phyloP scores from a whole-genome alignment of 345 rosid species.

The Hypericum androsaemum region DNA sequence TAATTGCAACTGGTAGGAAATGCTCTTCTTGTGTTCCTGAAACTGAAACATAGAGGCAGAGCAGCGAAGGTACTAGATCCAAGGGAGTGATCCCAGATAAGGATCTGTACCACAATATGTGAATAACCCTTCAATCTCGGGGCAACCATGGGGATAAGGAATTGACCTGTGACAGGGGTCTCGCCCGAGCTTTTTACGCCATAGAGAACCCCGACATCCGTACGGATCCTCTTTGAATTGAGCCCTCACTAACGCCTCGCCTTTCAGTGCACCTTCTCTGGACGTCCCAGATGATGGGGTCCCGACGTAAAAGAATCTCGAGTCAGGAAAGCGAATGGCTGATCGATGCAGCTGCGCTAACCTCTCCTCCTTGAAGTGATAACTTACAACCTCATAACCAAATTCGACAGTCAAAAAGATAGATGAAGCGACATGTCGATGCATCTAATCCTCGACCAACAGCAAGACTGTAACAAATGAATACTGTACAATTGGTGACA shows the following conservation, averaged over 20 bases:
- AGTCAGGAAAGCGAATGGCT: conserved; percentile 73
- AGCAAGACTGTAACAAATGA: too few relatives aligned
- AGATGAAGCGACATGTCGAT: too few relatives aligned
- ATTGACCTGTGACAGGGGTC: conserved; percentile 88
- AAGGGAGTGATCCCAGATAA: conserved; percentile 74
- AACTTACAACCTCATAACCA: conserved; percentile 96
- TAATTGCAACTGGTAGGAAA: too few relatives aligned
- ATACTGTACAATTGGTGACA: too few relatives aligned
- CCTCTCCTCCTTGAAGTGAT: conserved; percentile 82
- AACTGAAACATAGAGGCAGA: too few relatives aligned
- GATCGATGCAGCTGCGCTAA: conserved; percentile 70
- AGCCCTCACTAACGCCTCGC: conserved; percentile 68
- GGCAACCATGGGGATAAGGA: conserved; percentile 90
- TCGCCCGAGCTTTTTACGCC: conserved; percentile 75
- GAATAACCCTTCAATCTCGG: conserved; percentile 69
- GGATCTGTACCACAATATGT: conserved; percentile 67
- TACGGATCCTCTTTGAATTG: conserved; percentile 84
- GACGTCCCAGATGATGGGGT: conserved; percentile 56
- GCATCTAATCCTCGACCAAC: too few relatives aligned
- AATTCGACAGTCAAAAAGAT: too few relatives aligned
- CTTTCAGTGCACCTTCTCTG: conserved; percentile 63
- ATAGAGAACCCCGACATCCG: conserved; percentile 70
- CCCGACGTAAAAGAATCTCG: conserved; percentile 66
- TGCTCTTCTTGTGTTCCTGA: too few relatives aligned
- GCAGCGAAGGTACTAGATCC: conserved; percentile 19